phyloP scores from a whole-genome alignment of 164 flowering plant species.

The Nymphaea thermarum region DNA sequence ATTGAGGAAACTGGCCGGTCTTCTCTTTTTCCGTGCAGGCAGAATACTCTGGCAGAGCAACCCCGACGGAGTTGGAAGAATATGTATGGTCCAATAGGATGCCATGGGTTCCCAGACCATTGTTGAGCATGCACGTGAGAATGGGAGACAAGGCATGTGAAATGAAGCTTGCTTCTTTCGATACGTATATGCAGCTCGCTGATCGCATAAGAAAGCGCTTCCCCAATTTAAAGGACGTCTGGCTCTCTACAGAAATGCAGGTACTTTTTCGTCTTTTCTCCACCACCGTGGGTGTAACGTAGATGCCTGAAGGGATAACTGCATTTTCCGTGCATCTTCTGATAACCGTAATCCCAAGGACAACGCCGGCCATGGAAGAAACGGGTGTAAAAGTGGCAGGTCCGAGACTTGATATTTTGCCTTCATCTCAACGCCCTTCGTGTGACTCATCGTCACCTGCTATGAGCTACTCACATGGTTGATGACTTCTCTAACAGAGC shows the following conservation, averaged over 20 bases:
- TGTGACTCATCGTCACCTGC: no score
- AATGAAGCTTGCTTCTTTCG: constrained; percentile 81
- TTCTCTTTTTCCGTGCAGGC: no score
- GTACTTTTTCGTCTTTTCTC: constrained; percentile 12
- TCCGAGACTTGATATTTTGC: not conserved
- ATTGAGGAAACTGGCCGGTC: no score
- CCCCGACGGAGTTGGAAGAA: constrained; percentile 36
- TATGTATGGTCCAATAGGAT: constrained; percentile 68
- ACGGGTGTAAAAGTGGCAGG: not conserved
- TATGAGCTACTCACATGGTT: no score
- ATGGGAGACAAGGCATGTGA: constrained; percentile 99
- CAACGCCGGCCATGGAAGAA: no score
- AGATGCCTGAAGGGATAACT: no score
- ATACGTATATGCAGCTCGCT: constrained; percentile 73
- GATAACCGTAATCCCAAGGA: no score
- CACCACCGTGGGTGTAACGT: no score
- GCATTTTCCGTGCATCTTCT: no score
- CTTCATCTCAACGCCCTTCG: no score
- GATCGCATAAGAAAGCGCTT: constrained; percentile 51
- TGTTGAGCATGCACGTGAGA: constrained; percentile 89
- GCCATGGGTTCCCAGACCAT: constrained; percentile 85
- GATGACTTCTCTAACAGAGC: no score
- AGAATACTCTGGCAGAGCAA: no score
- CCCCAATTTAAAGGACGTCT: constrained; percentile 60
- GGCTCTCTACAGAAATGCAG: constrained; percentile 99